A percentile compares a stretch with the other conserved stretches of the same genome.
phyloP scores from a whole-genome alignment of 2,329 filamentous ascomycete species.

The Aureobasidium zeae region DNA sequence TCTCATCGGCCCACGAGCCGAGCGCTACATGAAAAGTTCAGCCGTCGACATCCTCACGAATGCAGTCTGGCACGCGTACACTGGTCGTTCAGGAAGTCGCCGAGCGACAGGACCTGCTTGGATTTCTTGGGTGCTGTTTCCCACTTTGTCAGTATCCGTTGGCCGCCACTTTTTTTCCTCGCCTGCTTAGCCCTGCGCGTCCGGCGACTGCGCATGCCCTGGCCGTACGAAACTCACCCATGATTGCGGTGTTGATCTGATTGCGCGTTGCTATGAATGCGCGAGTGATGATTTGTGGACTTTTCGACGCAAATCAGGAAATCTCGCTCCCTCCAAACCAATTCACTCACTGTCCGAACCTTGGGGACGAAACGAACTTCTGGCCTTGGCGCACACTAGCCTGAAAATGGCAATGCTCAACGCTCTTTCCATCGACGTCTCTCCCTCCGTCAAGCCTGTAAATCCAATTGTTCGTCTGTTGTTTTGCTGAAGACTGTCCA shows the following conservation, averaged over 20 bases:
- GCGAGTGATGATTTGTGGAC: slow-evolving; percentile 10
- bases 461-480: not conserved
- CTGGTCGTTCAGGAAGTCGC: slow-evolving; percentile 87
- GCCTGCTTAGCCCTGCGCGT: slow-evolving; percentile 6
- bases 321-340: not conserved
- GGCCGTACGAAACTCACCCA: slow-evolving; percentile 32
- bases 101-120: slow-evolving; percentile 93
- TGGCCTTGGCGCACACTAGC: slow-evolving; percentile 9
- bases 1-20: slow-evolving; percentile 98
- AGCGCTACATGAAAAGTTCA: slow-evolving; percentile 46
- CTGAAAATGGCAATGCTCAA: not conserved
- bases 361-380: slow-evolving; percentile 7
- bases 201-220: slow-evolving; percentile 1
- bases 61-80: slow-evolving; percentile 50
- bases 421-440: not conserved
- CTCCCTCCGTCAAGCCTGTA: not conserved
- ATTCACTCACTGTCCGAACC: slow-evolving; percentile 1
- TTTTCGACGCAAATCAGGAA: not conserved
- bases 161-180: slow-evolving; percentile 10
- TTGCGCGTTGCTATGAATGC: slow-evolving; percentile 17
- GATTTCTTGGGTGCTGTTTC: slow-evolving; percentile 78
- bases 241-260: slow-evolving; percentile 43
- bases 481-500: not conserved
- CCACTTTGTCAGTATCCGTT: slow-evolving; percentile 14
- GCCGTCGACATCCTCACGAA: slow-evolving; percentile 22